phyloP scores from a whole-genome alignment of 2,329 filamentous ascomycete species.

The Onygenales sp. region DNA sequence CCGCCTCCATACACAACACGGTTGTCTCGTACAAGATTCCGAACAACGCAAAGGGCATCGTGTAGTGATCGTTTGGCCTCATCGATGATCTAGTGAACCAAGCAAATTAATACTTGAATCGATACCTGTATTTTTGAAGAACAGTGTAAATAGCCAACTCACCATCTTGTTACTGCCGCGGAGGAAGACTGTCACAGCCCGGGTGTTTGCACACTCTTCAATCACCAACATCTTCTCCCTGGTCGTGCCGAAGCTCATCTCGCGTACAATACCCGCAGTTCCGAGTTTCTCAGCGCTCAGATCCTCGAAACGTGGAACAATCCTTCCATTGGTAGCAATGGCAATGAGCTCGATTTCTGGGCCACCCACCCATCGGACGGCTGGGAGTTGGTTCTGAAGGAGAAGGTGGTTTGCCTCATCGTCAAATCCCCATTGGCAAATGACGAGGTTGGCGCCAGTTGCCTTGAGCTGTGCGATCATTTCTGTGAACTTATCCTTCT shows the following conservation, averaged over 20 bases:
- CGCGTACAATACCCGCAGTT: constrained; percentile 76
- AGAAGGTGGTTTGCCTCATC: constrained; percentile 97
- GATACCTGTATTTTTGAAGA: background rate
- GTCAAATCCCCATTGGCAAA: constrained; percentile 99
- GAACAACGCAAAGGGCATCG: constrained; percentile 93
- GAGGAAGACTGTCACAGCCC: constrained; percentile 93
- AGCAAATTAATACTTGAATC: background rate
- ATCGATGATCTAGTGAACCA: constrained; percentile 69
- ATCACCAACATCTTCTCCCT: constrained; percentile 99
- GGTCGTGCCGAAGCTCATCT: constrained; percentile 95
- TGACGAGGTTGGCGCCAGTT: constrained; percentile 91
- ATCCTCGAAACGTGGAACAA: constrained; percentile 95
- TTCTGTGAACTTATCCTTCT: constrained; percentile 90
- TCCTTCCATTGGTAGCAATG: constrained; percentile 95
- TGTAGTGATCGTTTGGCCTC: constrained; percentile 96
- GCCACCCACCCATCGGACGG: constrained; percentile 94
- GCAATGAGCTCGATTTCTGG: constrained; percentile 98
- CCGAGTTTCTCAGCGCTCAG: constrained; percentile 85
- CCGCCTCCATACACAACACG: constrained; percentile 96
- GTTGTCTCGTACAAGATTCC: constrained; percentile 92
- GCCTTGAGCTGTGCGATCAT: constrained; percentile 99
- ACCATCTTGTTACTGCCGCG: constrained; percentile 99
- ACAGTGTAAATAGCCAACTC: constrained; percentile 22
- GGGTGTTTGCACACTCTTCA: constrained; percentile 95
- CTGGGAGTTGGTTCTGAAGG: constrained; percentile 89